These are phyloP conservation scores for Capronia americana DNA, from an alignment of 2,329 filamentous ascomycete species.

Conservation along the genomic window DNA sequence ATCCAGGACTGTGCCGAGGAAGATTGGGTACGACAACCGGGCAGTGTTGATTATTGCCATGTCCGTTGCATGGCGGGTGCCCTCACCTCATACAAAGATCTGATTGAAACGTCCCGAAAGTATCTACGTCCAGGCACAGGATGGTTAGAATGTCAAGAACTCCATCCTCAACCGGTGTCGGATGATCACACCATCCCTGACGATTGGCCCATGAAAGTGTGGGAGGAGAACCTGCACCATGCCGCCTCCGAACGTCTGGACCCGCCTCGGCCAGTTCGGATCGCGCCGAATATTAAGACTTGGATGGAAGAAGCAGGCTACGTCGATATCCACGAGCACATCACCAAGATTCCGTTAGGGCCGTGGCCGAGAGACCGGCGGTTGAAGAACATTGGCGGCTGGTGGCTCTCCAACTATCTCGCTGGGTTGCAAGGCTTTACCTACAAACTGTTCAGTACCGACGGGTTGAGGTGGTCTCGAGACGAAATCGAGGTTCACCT, in stretches of 20 bases:
- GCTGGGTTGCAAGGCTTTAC: constrained; percentile 52
- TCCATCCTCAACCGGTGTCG: constrained; percentile 56
- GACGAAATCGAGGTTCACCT: constrained; percentile 56
- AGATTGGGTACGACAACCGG: constrained; percentile 62
- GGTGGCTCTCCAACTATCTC: constrained; percentile 56
- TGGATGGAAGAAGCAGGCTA: constrained; percentile 65
- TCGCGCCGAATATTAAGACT: constrained; percentile 60
- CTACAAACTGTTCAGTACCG: constrained; percentile 49
- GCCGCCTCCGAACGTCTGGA: constrained; percentile 54
- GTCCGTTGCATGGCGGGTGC: constrained; percentile 64
- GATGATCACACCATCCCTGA: constrained; percentile 62
- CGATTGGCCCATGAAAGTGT: constrained; percentile 56
- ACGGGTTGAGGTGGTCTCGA: constrained; percentile 52
- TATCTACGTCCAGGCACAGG: constrained; percentile 63
- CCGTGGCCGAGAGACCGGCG: constrained; percentile 58
- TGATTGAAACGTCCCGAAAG: constrained; percentile 60
- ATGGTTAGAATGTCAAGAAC: constrained; percentile 55
- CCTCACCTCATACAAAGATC: constrained; percentile 61
- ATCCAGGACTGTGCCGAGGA: constrained; percentile 71
- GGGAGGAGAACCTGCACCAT: constrained; percentile 52
- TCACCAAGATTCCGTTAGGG: constrained; percentile 61
- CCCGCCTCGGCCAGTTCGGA: constrained; percentile 56
- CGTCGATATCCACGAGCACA: constrained; percentile 60
- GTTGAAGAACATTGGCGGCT: constrained; percentile 57
- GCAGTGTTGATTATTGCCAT: constrained; percentile 66